A percentile compares a stretch with the other conserved stretches of the same genome.
Conservation (phyloP, 75 land plant genomes). For the Gnetum montanum region DNA sequence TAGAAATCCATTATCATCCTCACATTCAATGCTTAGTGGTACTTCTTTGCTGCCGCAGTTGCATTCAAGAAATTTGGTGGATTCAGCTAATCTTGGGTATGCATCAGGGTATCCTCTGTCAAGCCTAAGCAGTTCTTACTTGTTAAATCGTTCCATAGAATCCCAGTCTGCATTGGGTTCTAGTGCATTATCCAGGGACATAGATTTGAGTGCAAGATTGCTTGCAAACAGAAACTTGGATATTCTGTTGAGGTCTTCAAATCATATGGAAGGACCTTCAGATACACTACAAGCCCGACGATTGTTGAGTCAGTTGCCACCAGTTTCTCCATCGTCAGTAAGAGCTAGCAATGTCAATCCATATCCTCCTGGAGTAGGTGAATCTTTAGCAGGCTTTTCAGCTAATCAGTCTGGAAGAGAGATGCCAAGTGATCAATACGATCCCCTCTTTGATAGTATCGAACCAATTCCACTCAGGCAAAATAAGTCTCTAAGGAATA, state of each 20-base stretch:
- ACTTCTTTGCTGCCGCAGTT: background rate
- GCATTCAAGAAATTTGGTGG: background rate
- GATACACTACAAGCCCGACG: conserved; percentile 10
- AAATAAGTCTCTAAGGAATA: conserved; percentile 4
- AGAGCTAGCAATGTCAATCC: conserved; percentile 2
- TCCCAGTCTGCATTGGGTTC: conserved; percentile 2
- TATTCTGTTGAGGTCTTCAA: background rate
- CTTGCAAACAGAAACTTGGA: background rate
- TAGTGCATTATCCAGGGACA: background rate
- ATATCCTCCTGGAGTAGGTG: conserved; percentile 1
- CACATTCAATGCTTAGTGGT: background rate
- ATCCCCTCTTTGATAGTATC: conserved; percentile 67
- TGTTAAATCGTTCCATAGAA: background rate
- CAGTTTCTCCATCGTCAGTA: background rate
- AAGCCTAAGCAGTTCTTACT: background rate
- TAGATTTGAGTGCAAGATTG: conserved; percentile 1
- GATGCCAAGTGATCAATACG: conserved; percentile 40
- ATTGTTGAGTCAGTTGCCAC: conserved; percentile 12
- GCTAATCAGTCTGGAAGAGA: conserved; percentile 4
- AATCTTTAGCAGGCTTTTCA: background rate
- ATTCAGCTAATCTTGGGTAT: background rate
- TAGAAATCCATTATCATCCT: conserved; percentile 1
- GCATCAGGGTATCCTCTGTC: background rate
- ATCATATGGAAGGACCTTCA: background rate
- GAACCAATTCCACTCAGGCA: conserved; percentile 26